Evolutionary conservation across 2,329 filamentous ascomycete species (phyloP).

Genomic region (Pseudogymnoascus destructans): DNA sequence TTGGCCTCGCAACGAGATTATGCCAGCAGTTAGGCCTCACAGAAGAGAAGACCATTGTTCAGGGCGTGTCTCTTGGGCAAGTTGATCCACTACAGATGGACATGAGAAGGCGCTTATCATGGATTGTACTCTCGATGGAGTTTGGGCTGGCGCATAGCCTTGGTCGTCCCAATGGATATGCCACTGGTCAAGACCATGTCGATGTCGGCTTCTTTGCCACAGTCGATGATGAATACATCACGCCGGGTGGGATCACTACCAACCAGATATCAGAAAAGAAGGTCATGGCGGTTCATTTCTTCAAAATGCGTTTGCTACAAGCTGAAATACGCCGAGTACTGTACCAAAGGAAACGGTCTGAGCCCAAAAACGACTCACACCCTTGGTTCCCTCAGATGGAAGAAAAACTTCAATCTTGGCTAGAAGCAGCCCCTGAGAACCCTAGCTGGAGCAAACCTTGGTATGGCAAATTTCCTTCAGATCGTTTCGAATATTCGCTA

Average conservation of each 20-base stretch:
- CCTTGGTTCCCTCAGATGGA: conserved; percentile 80
- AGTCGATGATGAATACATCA: conserved; percentile 75
- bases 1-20: conserved; percentile 76
- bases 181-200: conserved; percentile 67
- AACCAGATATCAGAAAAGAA: conserved; percentile 70
- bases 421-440: conserved; percentile 59
- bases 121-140: conserved; percentile 83
- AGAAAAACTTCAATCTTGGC: conserved; percentile 66
- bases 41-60: conserved; percentile 75
- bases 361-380: conserved; percentile 66
- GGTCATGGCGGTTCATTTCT: conserved; percentile 80
- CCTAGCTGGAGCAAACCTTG: conserved; percentile 63
- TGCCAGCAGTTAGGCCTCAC: conserved; percentile 79
- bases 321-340: conserved; percentile 75
- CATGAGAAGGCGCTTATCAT: conserved; percentile 76
- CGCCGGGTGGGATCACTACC: conserved; percentile 56
- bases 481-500: conserved; percentile 13
- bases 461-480: conserved; percentile 32
- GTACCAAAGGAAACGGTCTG: conserved; percentile 69
- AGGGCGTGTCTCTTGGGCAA: conserved; percentile 39
- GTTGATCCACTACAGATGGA: conserved; percentile 68
- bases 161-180: conserved; percentile 75
- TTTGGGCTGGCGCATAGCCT: conserved; percentile 76
- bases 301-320: conserved; percentile 79
- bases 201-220: conserved; percentile 76